Evolutionary conservation across 2,329 filamentous ascomycete genomes (phyloP).

Genomic region (Beauveria caledonica): DNA sequence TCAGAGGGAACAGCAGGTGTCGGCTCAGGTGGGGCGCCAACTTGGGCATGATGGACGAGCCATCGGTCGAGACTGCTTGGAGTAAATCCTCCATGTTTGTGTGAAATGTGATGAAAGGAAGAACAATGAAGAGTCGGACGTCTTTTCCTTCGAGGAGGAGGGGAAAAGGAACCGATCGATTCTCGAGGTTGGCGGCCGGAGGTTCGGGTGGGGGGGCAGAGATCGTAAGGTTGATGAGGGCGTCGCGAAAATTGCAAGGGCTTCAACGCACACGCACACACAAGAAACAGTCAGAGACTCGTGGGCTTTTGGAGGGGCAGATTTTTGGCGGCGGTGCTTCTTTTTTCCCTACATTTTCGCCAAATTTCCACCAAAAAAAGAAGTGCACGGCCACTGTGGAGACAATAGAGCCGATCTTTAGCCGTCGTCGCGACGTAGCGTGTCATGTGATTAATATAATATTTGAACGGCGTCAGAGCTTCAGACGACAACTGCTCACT

Average conservation of each 20-base stretch:
- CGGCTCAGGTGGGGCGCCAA: constrained; percentile 88
- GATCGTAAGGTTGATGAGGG: not conserved
- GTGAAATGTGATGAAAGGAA: constrained; percentile 18
- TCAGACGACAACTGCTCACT: not conserved
- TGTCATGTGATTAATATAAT: constrained; percentile 31
- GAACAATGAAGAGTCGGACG: constrained; percentile 7
- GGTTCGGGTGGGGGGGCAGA: constrained; percentile 1
- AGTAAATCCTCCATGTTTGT: constrained; percentile 33
- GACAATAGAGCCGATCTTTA: constrained; percentile 24
- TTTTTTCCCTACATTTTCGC: constrained; percentile 29
- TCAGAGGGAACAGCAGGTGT: constrained; percentile 90
- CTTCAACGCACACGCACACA: constrained; percentile 13
- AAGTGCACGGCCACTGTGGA: constrained; percentile 24
- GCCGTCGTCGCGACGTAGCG: constrained; percentile 17
- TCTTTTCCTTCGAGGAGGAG: not conserved
- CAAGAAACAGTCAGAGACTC: not conserved
- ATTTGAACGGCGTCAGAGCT: constrained; percentile 14
- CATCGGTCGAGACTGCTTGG: constrained; percentile 49
- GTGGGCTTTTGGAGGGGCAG: constrained; percentile 29
- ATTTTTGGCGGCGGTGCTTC: constrained; percentile 21
- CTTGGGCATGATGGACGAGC: constrained; percentile 78
- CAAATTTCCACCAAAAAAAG: constrained; percentile 24
- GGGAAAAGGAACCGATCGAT: not conserved
- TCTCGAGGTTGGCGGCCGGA: constrained; percentile 2
- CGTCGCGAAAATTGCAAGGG: constrained; percentile 17